phyloP scores from a whole-genome alignment of 2,329 filamentous ascomycete genomes.

The Thelonectria olida region DNA sequence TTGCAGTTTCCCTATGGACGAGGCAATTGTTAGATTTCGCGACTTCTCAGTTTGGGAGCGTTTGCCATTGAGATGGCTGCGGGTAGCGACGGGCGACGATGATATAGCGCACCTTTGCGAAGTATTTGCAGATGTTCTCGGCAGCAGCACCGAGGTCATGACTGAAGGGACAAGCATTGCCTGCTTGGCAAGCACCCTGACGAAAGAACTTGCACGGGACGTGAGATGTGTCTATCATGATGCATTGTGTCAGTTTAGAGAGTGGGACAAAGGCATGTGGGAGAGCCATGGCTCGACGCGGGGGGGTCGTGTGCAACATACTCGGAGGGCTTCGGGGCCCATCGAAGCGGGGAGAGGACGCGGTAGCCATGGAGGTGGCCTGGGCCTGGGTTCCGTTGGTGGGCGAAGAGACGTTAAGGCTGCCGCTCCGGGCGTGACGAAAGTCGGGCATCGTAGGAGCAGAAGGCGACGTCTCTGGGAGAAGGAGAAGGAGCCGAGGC shows the following conservation, averaged over 20 bases:
- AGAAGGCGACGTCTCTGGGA: slow-evolving; percentile 29
- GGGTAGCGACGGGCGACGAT: slow-evolving; percentile 24
- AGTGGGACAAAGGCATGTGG: slow-evolving; percentile 13
- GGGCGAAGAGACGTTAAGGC: slow-evolving; percentile 57
- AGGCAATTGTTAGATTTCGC: slow-evolving; percentile 33
- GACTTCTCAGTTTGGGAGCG: slow-evolving; percentile 12
- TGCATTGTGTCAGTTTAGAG: slow-evolving; percentile 32
- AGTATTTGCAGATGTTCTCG: slow-evolving; percentile 97
- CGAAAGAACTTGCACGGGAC: slow-evolving; percentile 99
- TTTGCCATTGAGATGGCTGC: slow-evolving; percentile 2
- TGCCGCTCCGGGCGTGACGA: slow-evolving; percentile 66
- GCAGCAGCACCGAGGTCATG: slow-evolving; percentile 87
- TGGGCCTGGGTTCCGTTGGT: slow-evolving; percentile 44
- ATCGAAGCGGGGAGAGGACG: slow-evolving; percentile 57
- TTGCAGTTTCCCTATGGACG: slow-evolving; percentile 89
- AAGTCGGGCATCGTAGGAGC: slow-evolving; percentile 57
- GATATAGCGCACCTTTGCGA: slow-evolving; percentile 78
- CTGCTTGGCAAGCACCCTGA: slow-evolving; percentile 94
- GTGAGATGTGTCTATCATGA: slow-evolving; percentile 82
- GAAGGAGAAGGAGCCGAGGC: slow-evolving; percentile 26
- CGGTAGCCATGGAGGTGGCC: slow-evolving; percentile 39
- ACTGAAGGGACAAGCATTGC: slow-evolving; percentile 94
- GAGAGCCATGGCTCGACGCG: slow-evolving; percentile 29
- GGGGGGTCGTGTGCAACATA: slow-evolving; percentile 48
- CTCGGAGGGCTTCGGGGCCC: slow-evolving; percentile 71